Conservation (phyloP, 2,329 filamentous ascomycete genomes). For the Dothiorella sarmentorum region DNA sequence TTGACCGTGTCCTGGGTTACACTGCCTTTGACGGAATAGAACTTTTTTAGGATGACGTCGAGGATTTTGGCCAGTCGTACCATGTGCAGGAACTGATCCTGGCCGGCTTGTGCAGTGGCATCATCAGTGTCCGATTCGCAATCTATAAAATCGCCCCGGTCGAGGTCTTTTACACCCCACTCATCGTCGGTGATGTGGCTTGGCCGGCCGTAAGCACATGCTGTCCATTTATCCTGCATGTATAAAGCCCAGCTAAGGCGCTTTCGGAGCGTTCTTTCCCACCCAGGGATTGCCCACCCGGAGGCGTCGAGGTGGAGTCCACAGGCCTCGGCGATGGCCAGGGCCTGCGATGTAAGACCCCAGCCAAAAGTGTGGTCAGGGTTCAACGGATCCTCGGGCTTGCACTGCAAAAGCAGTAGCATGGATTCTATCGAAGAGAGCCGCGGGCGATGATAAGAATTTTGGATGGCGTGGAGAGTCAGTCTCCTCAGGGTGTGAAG, state of each 20-base stretch:
- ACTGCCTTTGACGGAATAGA: constrained; percentile 11
- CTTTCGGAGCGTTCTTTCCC: constrained; percentile 61
- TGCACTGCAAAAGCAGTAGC: constrained; percentile 34
- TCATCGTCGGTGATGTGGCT: constrained; percentile 53
- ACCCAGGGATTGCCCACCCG: constrained; percentile 59
- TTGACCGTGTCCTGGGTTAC: constrained; percentile 8
- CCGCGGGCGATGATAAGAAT: constrained; percentile 41
- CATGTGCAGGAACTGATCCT: constrained; percentile 11
- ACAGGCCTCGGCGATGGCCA: constrained; percentile 39
- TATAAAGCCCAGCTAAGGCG: constrained; percentile 62
- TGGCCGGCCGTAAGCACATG: constrained; percentile 56
- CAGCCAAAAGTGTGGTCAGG: constrained; percentile 22
- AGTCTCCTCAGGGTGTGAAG: constrained; percentile 32
- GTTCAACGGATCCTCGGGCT: constrained; percentile 19
- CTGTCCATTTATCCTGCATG: constrained; percentile 63
- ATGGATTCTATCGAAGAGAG: constrained; percentile 28
- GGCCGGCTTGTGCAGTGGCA: not conserved
- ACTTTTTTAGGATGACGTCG: not conserved
- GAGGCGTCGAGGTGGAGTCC: constrained; percentile 55
- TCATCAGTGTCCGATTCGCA: constrained; percentile 11
- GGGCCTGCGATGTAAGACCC: constrained; percentile 35
- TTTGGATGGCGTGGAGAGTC: constrained; percentile 39
- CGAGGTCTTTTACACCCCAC: constrained; percentile 29
- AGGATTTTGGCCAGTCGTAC: constrained; percentile 5
- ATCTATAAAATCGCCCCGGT: not conserved